Conservation (phyloP, 768 basidiomycete genomes). For the Suillus plorans region DNA sequence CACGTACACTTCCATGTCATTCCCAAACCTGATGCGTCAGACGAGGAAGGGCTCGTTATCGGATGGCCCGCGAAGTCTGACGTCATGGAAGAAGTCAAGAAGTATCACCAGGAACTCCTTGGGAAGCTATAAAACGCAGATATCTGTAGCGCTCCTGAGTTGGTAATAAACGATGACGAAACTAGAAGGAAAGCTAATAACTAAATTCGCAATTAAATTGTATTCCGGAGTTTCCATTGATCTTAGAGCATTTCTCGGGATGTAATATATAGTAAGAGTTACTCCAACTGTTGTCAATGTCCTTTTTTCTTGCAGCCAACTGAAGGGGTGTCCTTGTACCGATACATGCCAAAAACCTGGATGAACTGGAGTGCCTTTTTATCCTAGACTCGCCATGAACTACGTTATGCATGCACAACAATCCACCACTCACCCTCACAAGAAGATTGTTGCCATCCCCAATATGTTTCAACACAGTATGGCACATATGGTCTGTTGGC, state of each 20-base stretch:
- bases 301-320: too few relatives aligned
- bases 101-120: slow-evolving; percentile 19
- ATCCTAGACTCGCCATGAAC: not conserved
- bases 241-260: not conserved
- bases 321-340: too few relatives aligned
- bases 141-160: not conserved
- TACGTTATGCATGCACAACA: not conserved
- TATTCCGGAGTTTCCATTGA: not conserved
- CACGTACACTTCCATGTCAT: slow-evolving; percentile 96
- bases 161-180: not conserved
- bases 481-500: not conserved
- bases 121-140: slow-evolving; percentile 13
- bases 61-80: slow-evolving; percentile 54
- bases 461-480: not conserved
- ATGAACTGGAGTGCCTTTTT: not conserved
- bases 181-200: not conserved
- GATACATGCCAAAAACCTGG: too few relatives aligned
- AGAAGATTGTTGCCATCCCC: not conserved
- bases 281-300: too few relatives aligned
- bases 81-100: slow-evolving; percentile 22
- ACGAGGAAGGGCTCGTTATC: slow-evolving; percentile 74
- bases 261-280: not conserved
- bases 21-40: slow-evolving; percentile 71
- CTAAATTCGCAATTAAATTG: not conserved
- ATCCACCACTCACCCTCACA: too few relatives aligned